phyloP scores from a whole-genome alignment of 768 basidiomycete species.

The Neoboletus brunneissimus region DNA sequence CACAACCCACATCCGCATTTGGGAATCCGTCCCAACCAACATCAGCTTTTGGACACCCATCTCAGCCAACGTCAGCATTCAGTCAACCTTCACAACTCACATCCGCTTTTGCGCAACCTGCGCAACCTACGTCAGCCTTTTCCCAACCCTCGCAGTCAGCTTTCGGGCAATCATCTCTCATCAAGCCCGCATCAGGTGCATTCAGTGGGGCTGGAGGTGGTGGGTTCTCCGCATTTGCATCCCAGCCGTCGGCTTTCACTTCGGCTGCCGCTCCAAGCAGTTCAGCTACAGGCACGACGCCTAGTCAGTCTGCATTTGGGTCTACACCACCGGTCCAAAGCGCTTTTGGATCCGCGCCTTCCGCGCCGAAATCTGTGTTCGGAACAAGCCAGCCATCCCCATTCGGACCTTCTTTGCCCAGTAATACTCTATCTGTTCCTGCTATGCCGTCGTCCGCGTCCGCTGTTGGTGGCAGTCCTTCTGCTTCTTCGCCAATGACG shows the following conservation, averaged over 20 bases:
- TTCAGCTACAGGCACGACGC: conserved; percentile 1
- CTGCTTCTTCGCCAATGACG: conserved; percentile 29
- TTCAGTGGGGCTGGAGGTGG: conserved; percentile 45
- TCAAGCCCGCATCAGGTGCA: conserved; percentile 51
- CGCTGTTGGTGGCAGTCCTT: conserved; percentile 22
- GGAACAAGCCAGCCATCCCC: conserved; percentile 18
- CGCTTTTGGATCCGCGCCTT: conserved; percentile 12
- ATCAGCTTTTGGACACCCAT: conserved; percentile 32
- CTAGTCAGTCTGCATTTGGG: conserved; percentile 24
- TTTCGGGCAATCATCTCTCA: conserved; percentile 39
- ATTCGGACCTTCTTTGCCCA: conserved; percentile 27
- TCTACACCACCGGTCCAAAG: conserved; percentile 16
- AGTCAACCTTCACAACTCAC: conserved; percentile 31
- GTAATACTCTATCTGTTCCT: conserved; percentile 19
- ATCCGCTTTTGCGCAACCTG: conserved; percentile 33
- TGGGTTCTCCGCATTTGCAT: conserved; percentile 53
- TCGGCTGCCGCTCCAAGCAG: conserved; percentile 8
- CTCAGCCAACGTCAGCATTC: conserved; percentile 37
- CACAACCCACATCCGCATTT: conserved; percentile 35
- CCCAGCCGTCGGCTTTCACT: conserved; percentile 44
- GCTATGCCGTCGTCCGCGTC: conserved; percentile 17
- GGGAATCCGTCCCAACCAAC: conserved; percentile 28
- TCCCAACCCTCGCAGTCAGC: conserved; percentile 33
- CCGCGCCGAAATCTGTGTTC: conserved; percentile 19
- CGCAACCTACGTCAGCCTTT: conserved; percentile 27